Evolutionary conservation across 1,284 basidiomycete genomes (phyloP), one percentile per base, ranked within the genome.

Genomic region (Ceratobasidium sp.): DNA sequence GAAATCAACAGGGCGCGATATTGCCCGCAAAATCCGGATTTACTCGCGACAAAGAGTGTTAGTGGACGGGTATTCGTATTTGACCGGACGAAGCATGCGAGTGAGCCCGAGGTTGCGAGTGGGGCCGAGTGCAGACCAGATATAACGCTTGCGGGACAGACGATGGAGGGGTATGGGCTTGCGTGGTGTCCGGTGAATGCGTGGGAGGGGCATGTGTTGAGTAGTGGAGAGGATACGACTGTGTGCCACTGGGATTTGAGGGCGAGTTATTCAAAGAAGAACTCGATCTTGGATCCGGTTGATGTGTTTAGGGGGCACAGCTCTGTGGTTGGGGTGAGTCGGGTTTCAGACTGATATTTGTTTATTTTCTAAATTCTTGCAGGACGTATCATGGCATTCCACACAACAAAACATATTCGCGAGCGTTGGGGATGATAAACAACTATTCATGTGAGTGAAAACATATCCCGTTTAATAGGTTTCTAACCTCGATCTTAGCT

Each of bases 1-100:
- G 98, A 99, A 85, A 96, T 99, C 82, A 99, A 99, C 85, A 88
- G 97, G 52, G 98, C 98, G 77, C 90, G 98, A 62, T 99, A 99
- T 85, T 99, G 98, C 95, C 98, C 98, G 18, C 97, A 99, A 86
- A 99, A 99, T 83, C 94, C 96, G 6, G 96, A 99, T 85, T 85
- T 99, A 81, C 95, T 99, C 80, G 98, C 98, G 1, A 99, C 97
- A 10, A 97, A 99, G 81, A 88, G 96, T 12, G 91, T 97, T 8
- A 91, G 90, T 5, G 98, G 98, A 18, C 95, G 97, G 81, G 96
- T 98, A 12, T 89, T 94, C 80, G 87, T 99, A 50, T 99, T 99
- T 85, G 98, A 99, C 86, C 88, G 98, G 78, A 99, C 98, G 65
- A 99, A 98, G 85, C 97, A 99, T 85, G 92, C 96, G 80, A 96